Evolutionary conservation across 202 grass and related monocot genomes (phyloP).

Genomic region (Setaria viridis): DNA sequence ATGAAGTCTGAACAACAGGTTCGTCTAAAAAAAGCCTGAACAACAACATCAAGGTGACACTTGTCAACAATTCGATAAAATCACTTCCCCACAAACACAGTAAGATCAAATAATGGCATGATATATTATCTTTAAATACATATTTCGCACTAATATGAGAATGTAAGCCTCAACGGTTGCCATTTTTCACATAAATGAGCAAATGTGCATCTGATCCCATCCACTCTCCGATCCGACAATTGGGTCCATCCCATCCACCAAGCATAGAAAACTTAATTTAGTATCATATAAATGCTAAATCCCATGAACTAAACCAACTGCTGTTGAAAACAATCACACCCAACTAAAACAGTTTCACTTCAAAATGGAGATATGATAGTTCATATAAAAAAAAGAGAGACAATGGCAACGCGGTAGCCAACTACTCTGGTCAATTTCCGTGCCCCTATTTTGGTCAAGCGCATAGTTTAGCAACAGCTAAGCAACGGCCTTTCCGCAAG

Average conservation of each 20-base stretch:
- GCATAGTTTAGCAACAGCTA: conserved; percentile 31
- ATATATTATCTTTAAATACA: not conserved
- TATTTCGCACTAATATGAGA: not conserved
- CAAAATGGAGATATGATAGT: not conserved
- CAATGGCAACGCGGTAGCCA: not conserved
- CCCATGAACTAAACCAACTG: not conserved
- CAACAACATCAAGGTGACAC: not conserved
- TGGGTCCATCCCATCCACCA: not conserved
- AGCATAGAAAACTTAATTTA: not conserved
- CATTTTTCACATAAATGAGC: not conserved
- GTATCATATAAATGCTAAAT: not conserved
- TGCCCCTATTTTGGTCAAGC: conserved; percentile 33
- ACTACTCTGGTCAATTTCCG: conserved; percentile 29
- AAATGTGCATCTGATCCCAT: not conserved
- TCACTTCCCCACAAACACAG: not conserved
- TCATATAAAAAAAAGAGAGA: not conserved
- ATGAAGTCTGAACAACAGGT: not conserved
- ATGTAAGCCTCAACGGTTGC: not conserved
- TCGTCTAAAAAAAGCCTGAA: not conserved
- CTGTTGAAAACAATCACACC: not conserved
- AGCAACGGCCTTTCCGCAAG: not conserved
- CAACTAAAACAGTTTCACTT: not conserved
- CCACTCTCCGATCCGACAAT: not conserved
- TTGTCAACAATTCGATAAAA: not conserved
- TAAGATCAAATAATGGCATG: not conserved